Evolutionary conservation across 805 yeast genomes (phyloP), one percentile per base, ranked within the genome.

Genomic region (Blastobotrys peoriensis): DNA sequence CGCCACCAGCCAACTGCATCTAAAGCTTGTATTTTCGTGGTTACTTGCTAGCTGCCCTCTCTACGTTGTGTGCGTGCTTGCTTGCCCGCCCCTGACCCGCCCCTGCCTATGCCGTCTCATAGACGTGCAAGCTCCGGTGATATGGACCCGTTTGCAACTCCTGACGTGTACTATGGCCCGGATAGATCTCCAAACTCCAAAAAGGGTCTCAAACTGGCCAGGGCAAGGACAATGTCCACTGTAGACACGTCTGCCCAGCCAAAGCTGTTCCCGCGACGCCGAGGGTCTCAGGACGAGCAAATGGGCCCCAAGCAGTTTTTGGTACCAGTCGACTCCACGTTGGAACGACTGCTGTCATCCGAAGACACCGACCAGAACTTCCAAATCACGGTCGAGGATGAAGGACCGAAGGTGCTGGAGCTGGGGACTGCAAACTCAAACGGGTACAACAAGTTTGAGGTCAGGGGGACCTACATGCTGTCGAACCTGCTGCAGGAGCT

Each of bases 381-480:
- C 61, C 96, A 89, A 63, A 88, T 85, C 58, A 85, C 95, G 5
- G 79, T 85, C 40, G 94, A 85, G 55, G 94, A 86, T 58, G 76
- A 77, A 2, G 94, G 94, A 1, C 93, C 94, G 3, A 85, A 85
- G 59, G 86, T 81, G n/a, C 66, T 85, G 47, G 75, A 76, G 54
- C 68, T 86, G 10, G 93, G 93, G 5, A 86, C 97, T 2, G 86
- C 81, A 30, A 84, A 85, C 59, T 86, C 95, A 3, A 78, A 80
- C 56, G 97, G 96, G 1, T 86, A 66, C 65, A 80, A 77, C 33
- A 81, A 76, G 53, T 75, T 75, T 44, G 85, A 81, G 48, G 73
- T 88, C 45, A 68, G 95, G 47, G 97, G 97, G 2, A 88, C 96
- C 0, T 88, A 88, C 59, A 84, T 84, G 89, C 66, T 88, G 40